Evolutionary conservation across 2,329 filamentous ascomycete genomes (phyloP), one percentile per base, ranked within the genome.

Genomic region (Clonostachys rhizophaga): DNA sequence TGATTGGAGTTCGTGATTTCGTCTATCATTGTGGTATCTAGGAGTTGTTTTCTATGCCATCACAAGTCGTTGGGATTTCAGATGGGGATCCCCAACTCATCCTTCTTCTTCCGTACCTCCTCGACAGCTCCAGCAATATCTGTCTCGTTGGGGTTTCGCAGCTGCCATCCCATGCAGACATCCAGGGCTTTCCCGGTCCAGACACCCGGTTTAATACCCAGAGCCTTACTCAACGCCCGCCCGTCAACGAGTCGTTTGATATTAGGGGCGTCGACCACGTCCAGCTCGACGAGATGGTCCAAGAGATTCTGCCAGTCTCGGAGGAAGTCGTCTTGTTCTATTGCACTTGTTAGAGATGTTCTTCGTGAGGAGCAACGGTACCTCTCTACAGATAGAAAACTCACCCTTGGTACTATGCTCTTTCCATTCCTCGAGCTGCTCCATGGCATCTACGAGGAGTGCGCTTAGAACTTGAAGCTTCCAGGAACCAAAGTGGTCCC

Each of bases 111-210:
- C 42, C 67, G 64, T 20, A 89, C 75, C 57, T 84, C 80, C 42
- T 83, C 75, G 46, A 90, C 67, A 2, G 78, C 84, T 4, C 71
- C 78, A 7, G 68, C 57, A 7, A 73, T 65, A 51, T 91, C 85
- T 5, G 75, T 79, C 48, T 71, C 72, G 5, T 74, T 74, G 0
- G 91, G 89, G 59, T 97, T 83, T 36, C 89, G 79, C 45, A 97
- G 76, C 66, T 97, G 94, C 91, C 91, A 97, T 50, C 84, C 83
- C 65, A 95, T 80, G 50, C 89, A 87, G 5, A 91, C 72, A 34
- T 95, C 86, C 42, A 96, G 69, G 5, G 91, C 91, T 42, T 77
- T 75, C 46, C 82, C 82, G 77, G 95, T 87, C 92, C 92, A 97
- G n/a, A 75, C 83, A 1, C 89, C 90, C 1, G 88, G 85, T 52